Conservation (phyloP, 2,329 filamentous ascomycete genomes). For the Bipolaris victoriae region DNA sequence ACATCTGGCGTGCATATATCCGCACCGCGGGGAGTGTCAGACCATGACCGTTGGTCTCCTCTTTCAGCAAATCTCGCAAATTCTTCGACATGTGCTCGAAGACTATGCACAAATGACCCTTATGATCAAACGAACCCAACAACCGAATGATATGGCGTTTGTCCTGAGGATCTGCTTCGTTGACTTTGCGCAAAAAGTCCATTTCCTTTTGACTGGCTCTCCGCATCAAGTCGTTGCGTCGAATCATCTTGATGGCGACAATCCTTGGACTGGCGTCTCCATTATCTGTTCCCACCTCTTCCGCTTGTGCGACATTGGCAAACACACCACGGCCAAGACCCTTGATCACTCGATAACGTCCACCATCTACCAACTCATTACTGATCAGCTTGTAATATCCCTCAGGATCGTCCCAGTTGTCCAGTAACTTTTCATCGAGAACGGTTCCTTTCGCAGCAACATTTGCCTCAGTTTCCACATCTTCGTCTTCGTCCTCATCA, state of each 20-base stretch:
- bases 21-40: conserved; percentile 88
- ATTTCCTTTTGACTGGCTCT: conserved; percentile 96
- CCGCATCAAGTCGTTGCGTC: conserved; percentile 91
- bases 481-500: conserved; percentile 70
- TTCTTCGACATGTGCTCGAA: conserved; percentile 91
- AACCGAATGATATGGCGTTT: conserved; percentile 92
- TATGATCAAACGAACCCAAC: conserved; percentile 88
- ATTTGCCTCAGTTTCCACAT: conserved; percentile 63
- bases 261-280: conserved; percentile 59
- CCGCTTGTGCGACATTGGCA: conserved; percentile 89
- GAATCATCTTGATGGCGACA: conserved; percentile 98
- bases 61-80: conserved; percentile 89
- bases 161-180: conserved; percentile 82
- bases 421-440: conserved; percentile 76
- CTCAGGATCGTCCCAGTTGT: conserved; percentile 92
- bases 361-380: conserved; percentile 84
- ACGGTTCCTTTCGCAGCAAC: conserved; percentile 36
- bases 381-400: conserved; percentile 96
- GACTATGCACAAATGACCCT: conserved; percentile 92
- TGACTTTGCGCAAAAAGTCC: conserved; percentile 86
- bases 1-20: conserved; percentile 92
- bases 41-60: conserved; percentile 80
- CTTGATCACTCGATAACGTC: conserved; percentile 86
- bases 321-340: conserved; percentile 94
- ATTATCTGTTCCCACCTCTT: conserved; percentile 26